phyloP scores from a whole-genome alignment of 352 stramenopile species.

The Phytopythium helicoides region DNA sequence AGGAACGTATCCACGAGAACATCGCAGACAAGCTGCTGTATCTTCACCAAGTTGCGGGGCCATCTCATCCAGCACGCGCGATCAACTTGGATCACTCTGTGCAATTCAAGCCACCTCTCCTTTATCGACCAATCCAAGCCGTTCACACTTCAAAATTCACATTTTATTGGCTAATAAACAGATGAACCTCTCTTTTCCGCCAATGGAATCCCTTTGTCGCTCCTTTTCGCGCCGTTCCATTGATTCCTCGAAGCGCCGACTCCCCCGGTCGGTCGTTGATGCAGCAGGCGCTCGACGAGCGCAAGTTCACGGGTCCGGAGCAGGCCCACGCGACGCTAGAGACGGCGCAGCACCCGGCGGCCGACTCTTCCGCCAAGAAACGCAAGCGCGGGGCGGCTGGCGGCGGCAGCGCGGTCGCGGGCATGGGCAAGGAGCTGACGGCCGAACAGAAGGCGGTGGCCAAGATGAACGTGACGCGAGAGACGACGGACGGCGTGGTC shows the following conservation, averaged over 20 bases:
- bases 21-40: too few relatives aligned
- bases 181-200: not conserved
- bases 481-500: conserved; percentile 50
- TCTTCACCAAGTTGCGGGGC: too few relatives aligned
- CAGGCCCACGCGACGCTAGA: conserved; percentile 15
- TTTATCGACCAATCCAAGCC: not conserved
- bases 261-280: conserved; percentile 23
- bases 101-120: too few relatives aligned
- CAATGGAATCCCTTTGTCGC: not conserved
- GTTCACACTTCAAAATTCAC: not conserved
- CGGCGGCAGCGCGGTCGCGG: not conserved
- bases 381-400: conserved; percentile 17
- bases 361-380: conserved; percentile 17
- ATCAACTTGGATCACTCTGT: too few relatives aligned
- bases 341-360: not conserved
- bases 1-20: too few relatives aligned
- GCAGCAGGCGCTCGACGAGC: conserved; percentile 42
- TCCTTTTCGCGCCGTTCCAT: conserved; percentile 2
- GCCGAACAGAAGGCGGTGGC: conserved; percentile 70
- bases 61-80: too few relatives aligned
- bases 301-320: conserved; percentile 16
- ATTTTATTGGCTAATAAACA: not conserved
- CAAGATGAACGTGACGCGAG: conserved; percentile 72
- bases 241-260: not conserved
- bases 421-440: conserved; percentile 54